Evolutionary conservation across 2,329 filamentous ascomycete genomes (phyloP).

Genomic region (Ophiocordyceps sinensis): DNA sequence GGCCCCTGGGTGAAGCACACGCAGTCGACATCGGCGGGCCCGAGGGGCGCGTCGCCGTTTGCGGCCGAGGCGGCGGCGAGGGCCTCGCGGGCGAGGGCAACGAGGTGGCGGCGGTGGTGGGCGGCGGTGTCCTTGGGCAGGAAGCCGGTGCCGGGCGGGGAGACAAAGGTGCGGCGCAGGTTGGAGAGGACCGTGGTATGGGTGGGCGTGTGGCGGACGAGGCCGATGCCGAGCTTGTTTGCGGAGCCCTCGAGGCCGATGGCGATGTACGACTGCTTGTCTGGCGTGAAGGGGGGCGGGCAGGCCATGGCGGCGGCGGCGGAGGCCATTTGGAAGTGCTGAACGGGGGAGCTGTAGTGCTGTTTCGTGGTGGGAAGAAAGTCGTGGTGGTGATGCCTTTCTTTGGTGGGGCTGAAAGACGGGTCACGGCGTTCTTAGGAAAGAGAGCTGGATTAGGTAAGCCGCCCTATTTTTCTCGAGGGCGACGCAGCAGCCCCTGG

Average conservation of each 20-base stretch:
- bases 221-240: slow-evolving; percentile 91
- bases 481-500: too few species aligned
- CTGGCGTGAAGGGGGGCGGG: slow-evolving; percentile 3
- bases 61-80: slow-evolving; percentile 52
- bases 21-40: slow-evolving; percentile 63
- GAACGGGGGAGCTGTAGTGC: too few species aligned
- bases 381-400: too few species aligned
- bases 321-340: too few species aligned
- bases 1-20: slow-evolving; percentile 94
- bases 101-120: slow-evolving; percentile 81
- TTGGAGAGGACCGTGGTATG: slow-evolving; percentile 67
- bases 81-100: slow-evolving; percentile 64
- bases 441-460: too few species aligned
- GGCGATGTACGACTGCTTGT: slow-evolving; percentile 32
- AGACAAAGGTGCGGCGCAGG: slow-evolving; percentile 83
- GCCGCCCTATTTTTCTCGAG: too few species aligned
- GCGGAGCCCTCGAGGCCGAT: slow-evolving; percentile 74
- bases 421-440: too few species aligned
- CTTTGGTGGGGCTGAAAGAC: too few species aligned
- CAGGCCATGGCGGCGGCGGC: slow-evolving; percentile 6
- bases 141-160: slow-evolving; percentile 87
- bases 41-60: slow-evolving; percentile 42
- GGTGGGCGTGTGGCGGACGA: slow-evolving; percentile 61
- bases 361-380: too few species aligned
- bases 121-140: slow-evolving; percentile 90